Evolutionary conservation across 768 basidiomycete genomes (phyloP).

Genomic region (Ramaria sp.): DNA sequence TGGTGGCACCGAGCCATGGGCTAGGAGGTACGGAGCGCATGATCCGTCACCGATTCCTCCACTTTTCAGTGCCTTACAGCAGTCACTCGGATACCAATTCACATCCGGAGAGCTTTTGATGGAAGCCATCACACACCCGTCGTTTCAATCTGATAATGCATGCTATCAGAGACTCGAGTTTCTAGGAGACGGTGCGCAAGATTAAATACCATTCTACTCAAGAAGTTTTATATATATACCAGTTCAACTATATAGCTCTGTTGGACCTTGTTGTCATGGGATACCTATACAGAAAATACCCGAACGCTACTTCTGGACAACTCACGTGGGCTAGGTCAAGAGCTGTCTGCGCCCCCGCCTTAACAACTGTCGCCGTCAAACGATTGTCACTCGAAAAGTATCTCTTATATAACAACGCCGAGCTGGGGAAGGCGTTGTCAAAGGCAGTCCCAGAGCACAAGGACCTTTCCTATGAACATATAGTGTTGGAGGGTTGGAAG

Average conservation of each 20-base stretch:
- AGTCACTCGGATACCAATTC: slow-evolving; percentile 61
- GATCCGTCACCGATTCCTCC: slow-evolving; percentile 25
- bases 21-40: slow-evolving; percentile 36
- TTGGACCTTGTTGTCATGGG: slow-evolving; percentile 62
- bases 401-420: slow-evolving; percentile 56
- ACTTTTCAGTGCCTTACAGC: slow-evolving; percentile 47
- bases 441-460: slow-evolving; percentile 51
- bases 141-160: slow-evolving; percentile 43
- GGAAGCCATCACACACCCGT: slow-evolving; percentile 82
- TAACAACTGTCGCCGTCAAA: slow-evolving; percentile 59
- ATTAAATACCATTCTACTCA: neutral
- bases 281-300: slow-evolving; percentile 61
- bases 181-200: slow-evolving; percentile 69
- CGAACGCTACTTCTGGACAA: slow-evolving; percentile 62
- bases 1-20: slow-evolving; percentile 64
- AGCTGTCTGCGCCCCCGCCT: slow-evolving; percentile 62
- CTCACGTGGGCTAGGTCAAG: slow-evolving; percentile 60
- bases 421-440: slow-evolving; percentile 53
- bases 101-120: slow-evolving; percentile 48
- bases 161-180: slow-evolving; percentile 87
- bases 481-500: slow-evolving; percentile 63
- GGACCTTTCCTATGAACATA: slow-evolving; percentile 42
- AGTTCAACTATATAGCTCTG: slow-evolving; percentile 34
- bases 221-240: slow-evolving; percentile 9
- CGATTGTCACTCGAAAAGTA: slow-evolving; percentile 57